A percentile compares a stretch with the other conserved stretches of the same genome.
phyloP scores from a whole-genome alignment of 2,329 filamentous ascomycete genomes.

The Pyrenochaeta sp. region DNA sequence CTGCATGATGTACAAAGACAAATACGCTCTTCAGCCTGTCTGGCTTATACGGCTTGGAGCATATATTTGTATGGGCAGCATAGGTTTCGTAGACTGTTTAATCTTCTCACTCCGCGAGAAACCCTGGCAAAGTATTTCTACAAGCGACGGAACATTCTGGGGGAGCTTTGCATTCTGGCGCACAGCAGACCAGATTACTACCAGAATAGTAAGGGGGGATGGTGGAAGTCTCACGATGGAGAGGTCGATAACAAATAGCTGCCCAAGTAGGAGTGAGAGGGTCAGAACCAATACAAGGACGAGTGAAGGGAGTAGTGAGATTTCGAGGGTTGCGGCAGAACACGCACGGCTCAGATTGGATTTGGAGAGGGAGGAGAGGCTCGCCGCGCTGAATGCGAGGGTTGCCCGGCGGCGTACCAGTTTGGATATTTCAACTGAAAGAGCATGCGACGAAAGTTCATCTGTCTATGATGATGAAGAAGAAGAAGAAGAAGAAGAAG shows the following conservation, averaged over 20 bases:
- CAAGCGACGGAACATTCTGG: slow-evolving; percentile 52
- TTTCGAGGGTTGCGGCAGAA: slow-evolving; percentile 41
- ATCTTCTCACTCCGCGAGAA: slow-evolving; percentile 76
- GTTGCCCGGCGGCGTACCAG: not conserved
- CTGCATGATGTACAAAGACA: slow-evolving; percentile 65
- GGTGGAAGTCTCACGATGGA: not conserved
- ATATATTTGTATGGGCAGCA: slow-evolving; percentile 67
- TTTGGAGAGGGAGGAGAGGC: slow-evolving; percentile 46
- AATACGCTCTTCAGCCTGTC: slow-evolving; percentile 61
- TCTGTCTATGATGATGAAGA: slow-evolving; percentile 5
- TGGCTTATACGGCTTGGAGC: slow-evolving; percentile 65
- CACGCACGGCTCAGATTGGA: slow-evolving; percentile 50
- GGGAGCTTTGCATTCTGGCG: slow-evolving; percentile 42
- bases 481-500: too few species aligned
- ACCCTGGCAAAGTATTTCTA: slow-evolving; percentile 70
- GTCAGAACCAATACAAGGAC: slow-evolving; percentile 16
- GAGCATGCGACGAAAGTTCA: slow-evolving; percentile 2
- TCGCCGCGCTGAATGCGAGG: slow-evolving; percentile 6
- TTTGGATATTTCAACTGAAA: not conserved
- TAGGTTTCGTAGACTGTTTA: slow-evolving; percentile 73
- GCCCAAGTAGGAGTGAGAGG: not conserved
- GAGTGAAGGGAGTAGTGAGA: slow-evolving; percentile 28
- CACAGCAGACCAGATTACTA: not conserved
- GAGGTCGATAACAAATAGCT: not conserved
- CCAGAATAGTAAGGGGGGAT: not conserved